Base-by-base conservation (phyloP, 441 rosid species). In the Aquilaria agallochum region DNA sequence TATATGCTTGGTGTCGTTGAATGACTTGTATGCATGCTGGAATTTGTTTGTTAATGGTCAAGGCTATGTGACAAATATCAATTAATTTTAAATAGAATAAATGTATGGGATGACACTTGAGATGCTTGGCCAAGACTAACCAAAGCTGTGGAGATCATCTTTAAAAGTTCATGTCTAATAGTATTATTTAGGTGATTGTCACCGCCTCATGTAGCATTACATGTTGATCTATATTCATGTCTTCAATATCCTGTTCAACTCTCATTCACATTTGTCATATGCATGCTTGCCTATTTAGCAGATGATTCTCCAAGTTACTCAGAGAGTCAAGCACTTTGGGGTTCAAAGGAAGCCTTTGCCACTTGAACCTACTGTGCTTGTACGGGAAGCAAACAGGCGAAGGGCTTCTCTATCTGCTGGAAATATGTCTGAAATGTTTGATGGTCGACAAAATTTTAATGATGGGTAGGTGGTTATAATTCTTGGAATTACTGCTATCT, bases 351-450 rank as follows among this genome's bases (percentile, higher is more conserved):
- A 83, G 70, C 83, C 84, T 62, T 80, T 95, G 81, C 97, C 99
- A 69, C 89, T 95, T 71, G 99, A 95, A 80, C 98, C 99, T 68
- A 83, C 97, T 62, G 83, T 89, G 60, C 88, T 95, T 66, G 64
- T 95, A 71, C 97, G 98, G 15, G 96, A 92, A 83, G 99, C 99
- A 74, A 95, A 95, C 68, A 67, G 97, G 58, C 78, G 97, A 60
- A 88, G 99, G 75, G 99, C 98, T 74, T 92, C 99, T 69, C 90
- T 95, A 71, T 92, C 98, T 87, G 89, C 93, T 75, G 99, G 99
- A 78, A 95, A 86, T 73, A 65, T 81, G 76, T 76, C 70, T 63
- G 99, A 95, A 77, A 74, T 87, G 62, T 79, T 87, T 69, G 94
- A 90, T 72, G 84, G 87, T 53, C 88, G 73, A 59, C 73, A 80